phyloP scores from a whole-genome alignment of 371 early-diverging fungal species.

The Basidiobolus heterosporus region DNA sequence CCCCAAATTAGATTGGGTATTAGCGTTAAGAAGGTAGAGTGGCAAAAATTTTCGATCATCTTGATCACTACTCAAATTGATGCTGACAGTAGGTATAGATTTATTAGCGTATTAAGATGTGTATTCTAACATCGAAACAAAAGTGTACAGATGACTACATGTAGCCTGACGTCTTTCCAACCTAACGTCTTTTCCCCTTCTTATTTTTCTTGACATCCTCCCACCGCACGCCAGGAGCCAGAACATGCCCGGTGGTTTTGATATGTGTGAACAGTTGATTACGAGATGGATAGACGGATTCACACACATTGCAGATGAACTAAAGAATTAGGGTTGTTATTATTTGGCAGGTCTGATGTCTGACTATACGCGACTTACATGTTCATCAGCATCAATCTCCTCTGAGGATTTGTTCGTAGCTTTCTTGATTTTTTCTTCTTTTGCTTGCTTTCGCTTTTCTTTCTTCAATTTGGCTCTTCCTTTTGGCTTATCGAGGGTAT shows the following conservation, averaged over 20 bases:
- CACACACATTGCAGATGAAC: slow-evolving; percentile 48
- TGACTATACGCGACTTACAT: background rate
- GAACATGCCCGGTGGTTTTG: slow-evolving; percentile 52
- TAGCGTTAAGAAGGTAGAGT: no score
- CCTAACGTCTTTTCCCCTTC: background rate
- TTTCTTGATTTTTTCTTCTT: slow-evolving; percentile 11
- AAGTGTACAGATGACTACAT: no score
- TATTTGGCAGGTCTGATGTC: no score
- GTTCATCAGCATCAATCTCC: no score
- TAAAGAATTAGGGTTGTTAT: no score
- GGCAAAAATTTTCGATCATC: no score
- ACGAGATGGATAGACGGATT: slow-evolving; percentile 31
- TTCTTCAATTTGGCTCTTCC: slow-evolving; percentile 20
- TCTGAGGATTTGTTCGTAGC: background rate
- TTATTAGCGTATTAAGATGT: no score
- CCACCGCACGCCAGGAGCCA: slow-evolving; percentile 11
- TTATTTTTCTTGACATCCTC: slow-evolving; percentile 1
- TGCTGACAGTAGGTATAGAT: no score
- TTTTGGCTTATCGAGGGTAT: slow-evolving; percentile 16
- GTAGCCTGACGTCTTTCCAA: no score
- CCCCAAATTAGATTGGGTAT: no score
- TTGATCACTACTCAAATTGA: no score
- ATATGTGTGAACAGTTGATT: slow-evolving; percentile 62
- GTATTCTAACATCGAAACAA: no score
- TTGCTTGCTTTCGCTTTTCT: slow-evolving; percentile 27